Conservation (phyloP, 768 basidiomycete species). For the Serendipita sp. region DNA sequence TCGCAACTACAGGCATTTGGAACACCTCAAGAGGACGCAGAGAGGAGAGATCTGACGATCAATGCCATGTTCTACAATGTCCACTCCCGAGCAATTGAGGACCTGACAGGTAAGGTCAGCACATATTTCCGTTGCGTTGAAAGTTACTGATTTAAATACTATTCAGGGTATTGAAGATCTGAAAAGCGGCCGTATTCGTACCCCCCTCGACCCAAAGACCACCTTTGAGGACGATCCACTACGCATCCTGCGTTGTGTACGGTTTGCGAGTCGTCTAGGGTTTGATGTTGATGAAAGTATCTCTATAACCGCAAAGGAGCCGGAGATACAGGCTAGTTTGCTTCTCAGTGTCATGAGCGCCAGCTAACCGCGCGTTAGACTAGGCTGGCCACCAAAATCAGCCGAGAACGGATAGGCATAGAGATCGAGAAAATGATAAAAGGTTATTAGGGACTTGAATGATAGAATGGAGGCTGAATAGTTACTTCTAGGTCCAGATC, state of each 20-base stretch:
- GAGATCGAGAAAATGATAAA: constrained; percentile 91
- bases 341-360: neutral
- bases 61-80: constrained; percentile 95
- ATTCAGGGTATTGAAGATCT: constrained; percentile 76
- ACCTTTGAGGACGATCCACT: constrained; percentile 93
- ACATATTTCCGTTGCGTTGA: neutral
- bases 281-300: constrained; percentile 62
- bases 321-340: constrained; percentile 40
- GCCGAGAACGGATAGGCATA: constrained; percentile 78
- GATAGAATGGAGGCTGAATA: neutral
- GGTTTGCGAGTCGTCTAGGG: constrained; percentile 84
- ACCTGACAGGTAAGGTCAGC: constrained; percentile 58
- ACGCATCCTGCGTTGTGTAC: constrained; percentile 73
- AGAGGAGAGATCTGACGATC: constrained; percentile 84
- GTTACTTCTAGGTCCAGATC: constrained; percentile 42
- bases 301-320: constrained; percentile 41
- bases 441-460: constrained; percentile 27
- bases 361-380: constrained; percentile 22
- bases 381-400: constrained; percentile 63
- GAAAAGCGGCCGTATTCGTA: constrained; percentile 59
- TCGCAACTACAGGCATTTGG: constrained; percentile 53
- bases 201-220: constrained; percentile 69
- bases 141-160: neutral
- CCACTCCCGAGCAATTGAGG: constrained; percentile 71
- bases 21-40: constrained; percentile 79